Conservation (phyloP, 2,329 filamentous ascomycete genomes). For the Escovopsis sp. region DNA sequence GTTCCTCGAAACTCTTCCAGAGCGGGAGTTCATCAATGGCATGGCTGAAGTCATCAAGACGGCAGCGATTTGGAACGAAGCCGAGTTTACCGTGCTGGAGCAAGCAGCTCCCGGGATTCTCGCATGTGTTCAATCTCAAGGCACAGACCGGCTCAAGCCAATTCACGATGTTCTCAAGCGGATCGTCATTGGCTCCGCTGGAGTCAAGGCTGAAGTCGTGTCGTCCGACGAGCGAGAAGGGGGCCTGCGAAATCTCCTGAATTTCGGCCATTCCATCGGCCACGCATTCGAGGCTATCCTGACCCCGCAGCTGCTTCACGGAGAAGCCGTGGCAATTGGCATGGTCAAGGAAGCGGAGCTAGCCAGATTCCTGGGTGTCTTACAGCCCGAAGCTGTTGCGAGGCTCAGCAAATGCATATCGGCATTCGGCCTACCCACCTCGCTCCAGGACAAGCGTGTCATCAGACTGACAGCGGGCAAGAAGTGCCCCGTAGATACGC, state of each 20-base stretch:
- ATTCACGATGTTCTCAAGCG: constrained; percentile 59
- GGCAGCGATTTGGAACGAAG: constrained; percentile 86
- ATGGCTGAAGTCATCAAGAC: constrained; percentile 99
- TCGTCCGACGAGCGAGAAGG: constrained; percentile 90
- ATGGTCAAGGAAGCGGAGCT: constrained; percentile 98
- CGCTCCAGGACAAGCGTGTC: constrained; percentile 69
- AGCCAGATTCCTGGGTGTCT: constrained; percentile 71
- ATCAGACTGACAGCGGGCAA: constrained; percentile 73
- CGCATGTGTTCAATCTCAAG: constrained; percentile 18
- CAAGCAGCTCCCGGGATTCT: constrained; percentile 66
- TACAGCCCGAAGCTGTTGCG: constrained; percentile 77
- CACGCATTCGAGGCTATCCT: constrained; percentile 93
- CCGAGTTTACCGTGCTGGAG: constrained; percentile 74
- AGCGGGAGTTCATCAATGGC: constrained; percentile 90
- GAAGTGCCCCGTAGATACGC: constrained; percentile 68
- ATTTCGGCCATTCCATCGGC: constrained; percentile 96
- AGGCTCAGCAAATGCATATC: constrained; percentile 84
- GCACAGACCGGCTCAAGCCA: constrained; percentile 46
- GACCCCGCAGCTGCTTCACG: constrained; percentile 88
- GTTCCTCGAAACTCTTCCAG: constrained; percentile 81
- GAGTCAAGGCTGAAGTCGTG: constrained; percentile 87
- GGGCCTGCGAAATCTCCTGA: constrained; percentile 82
- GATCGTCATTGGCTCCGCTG: constrained; percentile 79
- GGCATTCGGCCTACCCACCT: constrained; percentile 83
- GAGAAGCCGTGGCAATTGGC: constrained; percentile 89